A percentile compares a stretch with the other conserved stretches of the same genome.
Conservation (phyloP, 139 green algal species). For the Chara braunii region DNA sequence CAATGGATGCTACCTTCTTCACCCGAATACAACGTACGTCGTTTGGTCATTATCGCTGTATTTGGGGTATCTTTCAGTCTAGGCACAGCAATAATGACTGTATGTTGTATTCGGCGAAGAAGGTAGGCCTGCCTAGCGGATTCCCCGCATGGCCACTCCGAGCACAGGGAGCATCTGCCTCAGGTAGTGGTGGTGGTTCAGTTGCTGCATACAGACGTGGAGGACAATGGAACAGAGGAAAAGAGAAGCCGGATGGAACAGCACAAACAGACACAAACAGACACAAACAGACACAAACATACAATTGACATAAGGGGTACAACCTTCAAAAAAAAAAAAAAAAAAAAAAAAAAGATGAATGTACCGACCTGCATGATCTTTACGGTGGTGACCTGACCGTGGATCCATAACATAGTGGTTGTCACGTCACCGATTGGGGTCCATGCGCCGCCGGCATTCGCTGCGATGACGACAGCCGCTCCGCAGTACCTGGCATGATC, state of each 20-base stretch:
- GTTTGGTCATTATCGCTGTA: too few relatives aligned
- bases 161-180: too few relatives aligned
- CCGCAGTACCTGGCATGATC: slow-evolving; percentile 51
- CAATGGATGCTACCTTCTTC: too few relatives aligned
- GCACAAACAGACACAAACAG: background rate
- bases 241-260: background rate
- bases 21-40: too few relatives aligned
- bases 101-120: too few relatives aligned
- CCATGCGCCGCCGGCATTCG: slow-evolving; percentile 67
- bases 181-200: too few relatives aligned
- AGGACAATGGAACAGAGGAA: slow-evolving; percentile 19
- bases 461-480: slow-evolving; percentile 60
- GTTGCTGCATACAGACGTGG: too few relatives aligned
- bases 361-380: slow-evolving; percentile 49
- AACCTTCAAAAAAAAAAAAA: slow-evolving; percentile 4
- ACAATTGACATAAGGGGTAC: slow-evolving; percentile 16
- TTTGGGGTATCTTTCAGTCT: too few relatives aligned
- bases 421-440: slow-evolving; percentile 69
- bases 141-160: too few relatives aligned
- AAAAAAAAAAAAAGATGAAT: background rate
- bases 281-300: slow-evolving; percentile 7
- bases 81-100: too few relatives aligned
- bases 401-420: slow-evolving; percentile 74
- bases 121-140: too few relatives aligned
- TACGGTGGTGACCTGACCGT: slow-evolving; percentile 56